phyloP scores from a whole-genome alignment of 108 stramenopile genomes.

The Nitzschia sp. region DNA sequence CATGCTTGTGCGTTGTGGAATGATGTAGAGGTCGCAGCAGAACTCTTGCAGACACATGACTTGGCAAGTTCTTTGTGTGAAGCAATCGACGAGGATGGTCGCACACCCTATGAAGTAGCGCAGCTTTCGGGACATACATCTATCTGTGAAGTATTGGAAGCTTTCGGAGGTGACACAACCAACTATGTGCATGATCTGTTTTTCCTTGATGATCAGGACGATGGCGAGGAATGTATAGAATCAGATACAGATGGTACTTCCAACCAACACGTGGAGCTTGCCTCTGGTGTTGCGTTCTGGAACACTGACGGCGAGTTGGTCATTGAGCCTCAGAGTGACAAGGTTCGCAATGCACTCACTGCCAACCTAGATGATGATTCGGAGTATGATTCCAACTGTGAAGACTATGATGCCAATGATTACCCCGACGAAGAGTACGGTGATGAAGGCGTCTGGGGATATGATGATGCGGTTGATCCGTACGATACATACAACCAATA shows the following conservation, averaged over 20 bases:
- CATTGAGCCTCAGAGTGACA: slow-evolving; percentile 38
- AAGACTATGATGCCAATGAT: slow-evolving; percentile 47
- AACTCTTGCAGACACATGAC: slow-evolving; percentile 24
- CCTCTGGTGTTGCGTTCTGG: slow-evolving; percentile 74
- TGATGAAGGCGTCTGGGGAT: slow-evolving; percentile 2
- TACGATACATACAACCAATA: not conserved
- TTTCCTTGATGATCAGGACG: slow-evolving; percentile 29
- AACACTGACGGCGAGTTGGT: slow-evolving; percentile 71
- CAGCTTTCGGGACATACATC: slow-evolving; percentile 42
- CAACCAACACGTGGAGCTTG: slow-evolving; percentile 43
- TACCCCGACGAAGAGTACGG: slow-evolving; percentile 52
- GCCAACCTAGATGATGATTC: slow-evolving; percentile 39
- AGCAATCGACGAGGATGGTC: slow-evolving; percentile 39
- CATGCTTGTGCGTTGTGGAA: slow-evolving; percentile 55
- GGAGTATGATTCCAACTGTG: slow-evolving; percentile 48
- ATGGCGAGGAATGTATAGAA: not conserved
- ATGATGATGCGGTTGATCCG: slow-evolving; percentile 2
- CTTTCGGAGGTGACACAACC: slow-evolving; percentile 41
- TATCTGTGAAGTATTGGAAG: slow-evolving; percentile 41
- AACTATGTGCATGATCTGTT: slow-evolving; percentile 51
- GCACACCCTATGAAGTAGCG: slow-evolving; percentile 48
- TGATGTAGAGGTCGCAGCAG: slow-evolving; percentile 33
- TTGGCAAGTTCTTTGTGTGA: slow-evolving; percentile 18
- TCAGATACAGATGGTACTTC: slow-evolving; percentile 5
- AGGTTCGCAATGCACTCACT: not conserved